Base-by-base conservation (phyloP, 352 stramenopile genomes). In the Pythium rhizo-oryzae region DNA sequence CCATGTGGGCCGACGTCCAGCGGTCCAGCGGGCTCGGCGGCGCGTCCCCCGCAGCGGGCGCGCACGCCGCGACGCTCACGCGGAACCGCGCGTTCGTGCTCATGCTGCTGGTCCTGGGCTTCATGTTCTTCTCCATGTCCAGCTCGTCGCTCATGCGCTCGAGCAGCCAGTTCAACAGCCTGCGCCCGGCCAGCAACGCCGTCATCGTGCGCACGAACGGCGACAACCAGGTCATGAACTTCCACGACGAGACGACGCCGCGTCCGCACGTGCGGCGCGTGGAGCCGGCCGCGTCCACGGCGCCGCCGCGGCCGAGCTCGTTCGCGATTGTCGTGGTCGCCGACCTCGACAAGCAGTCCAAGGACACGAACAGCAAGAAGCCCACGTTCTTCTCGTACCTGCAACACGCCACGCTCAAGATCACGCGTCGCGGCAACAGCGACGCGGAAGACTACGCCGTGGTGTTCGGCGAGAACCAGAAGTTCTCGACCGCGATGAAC, bases 311-410 rank as follows among this genome's bases (percentile, higher is more conserved):
- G n/a, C 86, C 86, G 0, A 71, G 91, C 67, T 92, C 84, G 39
- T 90, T 94, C 30, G 82, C 82, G 16, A 74, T 99, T 73, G 90
- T 97, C 15, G 90, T 97, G 21, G 93, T 99, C n/a, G 97, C 97
- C 1, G 97, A 99, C 78, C 74, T 99, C 47, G 97, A 99, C 81
- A 97, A 98, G 77, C 84, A 98, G 39, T 97, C 87, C 58, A 87
- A 90, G 39, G 85, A 97, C 56, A 71, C 84, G 39, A 85, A 79
- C 67, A 93, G 78, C 65, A 92, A 91, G 65, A 98, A 99, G 72
- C 91, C 89, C 19, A 75, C 85, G 11, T 99, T 96, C 71, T 77
- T 89, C 71, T 98, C 91, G 65, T 93, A 92, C 62, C 76, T 99
- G 52, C 82, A 98, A 63, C 94, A 97, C 63, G 96, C 85, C 37